Evolutionary conservation across 805 yeast genomes (phyloP), one percentile per base, ranked within the genome.

Genomic region (Pichia scutulata): DNA sequence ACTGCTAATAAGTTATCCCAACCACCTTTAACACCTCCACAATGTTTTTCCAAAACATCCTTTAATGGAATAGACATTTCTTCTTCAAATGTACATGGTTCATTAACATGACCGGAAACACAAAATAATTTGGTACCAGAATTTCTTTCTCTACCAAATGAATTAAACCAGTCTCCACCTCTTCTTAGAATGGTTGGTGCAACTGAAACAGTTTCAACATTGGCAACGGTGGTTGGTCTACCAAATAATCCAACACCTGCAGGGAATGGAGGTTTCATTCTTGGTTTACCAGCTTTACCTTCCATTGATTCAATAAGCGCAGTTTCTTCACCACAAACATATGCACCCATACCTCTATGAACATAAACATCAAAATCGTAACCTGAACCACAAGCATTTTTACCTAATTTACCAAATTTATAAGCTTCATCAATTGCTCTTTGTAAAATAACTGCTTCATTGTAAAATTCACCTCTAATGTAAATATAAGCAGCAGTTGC

Each of bases 321-420:
- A 41, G 96, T 88, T 70, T 88, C 96, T 70, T 88, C 96, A 61
- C 96, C 96, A 71, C 96, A 88, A 47, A 88, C 78, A 69, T 88
- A 88, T 12, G 96, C 96, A 56, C 96, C 96, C 89, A 86, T 86
- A 58, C 96, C 96, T 65, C 96, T 81, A 72, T 88, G 96, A 60
- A 88, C 77, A 67, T 75, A 88, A 44, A 88, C 80, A 66, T 88
- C 96, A 61, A 86, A 87, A 60, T 80, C 82, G 68, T 81, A 88
- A 47, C 95, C 96, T 1, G 89, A 78, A 19, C 92, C 95, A 70
- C 96, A 88, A 4, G 93, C 89, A 64, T 88, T 76, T 66, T 83
- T 84, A 59, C 96, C 96, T 56, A 88, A 70, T 42, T 82, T 73
- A 2, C 95, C 95, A 44, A 81, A 88, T 55, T 76, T 75, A 69